These are phyloP conservation scores for Iris pallida DNA, from an alignment of 116 monocot genomes.

Conservation along the genomic window DNA sequence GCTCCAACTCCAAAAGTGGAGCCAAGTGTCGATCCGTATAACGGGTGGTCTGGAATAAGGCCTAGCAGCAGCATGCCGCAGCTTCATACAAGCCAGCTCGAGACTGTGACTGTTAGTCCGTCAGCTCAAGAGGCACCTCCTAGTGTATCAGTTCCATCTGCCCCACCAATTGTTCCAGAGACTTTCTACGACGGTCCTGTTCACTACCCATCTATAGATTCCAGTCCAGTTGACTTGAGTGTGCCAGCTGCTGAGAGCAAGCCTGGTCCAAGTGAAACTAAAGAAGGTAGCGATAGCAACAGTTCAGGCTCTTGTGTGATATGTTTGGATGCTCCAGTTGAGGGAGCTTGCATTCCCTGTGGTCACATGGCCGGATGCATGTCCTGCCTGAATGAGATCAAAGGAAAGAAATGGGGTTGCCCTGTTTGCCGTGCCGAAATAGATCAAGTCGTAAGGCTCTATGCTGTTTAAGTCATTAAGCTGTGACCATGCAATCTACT, in stretches of 20 bases:
- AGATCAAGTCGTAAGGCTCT: constrained; percentile 67
- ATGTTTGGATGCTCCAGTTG: constrained; percentile 71
- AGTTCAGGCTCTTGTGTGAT: constrained; percentile 50
- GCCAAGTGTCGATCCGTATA: constrained; percentile 4
- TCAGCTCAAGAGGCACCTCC: constrained; percentile 28
- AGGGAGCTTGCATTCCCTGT: constrained; percentile 90
- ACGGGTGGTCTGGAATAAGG: constrained; percentile 28
- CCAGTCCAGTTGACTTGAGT: constrained; percentile 31
- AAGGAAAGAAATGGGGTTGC: constrained; percentile 69
- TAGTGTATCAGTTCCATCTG: constrained; percentile 37
- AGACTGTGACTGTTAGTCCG: constrained; percentile 7
- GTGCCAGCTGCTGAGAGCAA: constrained; percentile 1
- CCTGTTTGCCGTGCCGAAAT: constrained; percentile 83
- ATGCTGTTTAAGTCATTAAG: constrained; percentile 46
- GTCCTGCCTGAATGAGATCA: constrained; percentile 77
- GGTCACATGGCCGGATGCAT: constrained; percentile 99
- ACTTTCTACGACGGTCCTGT: constrained; percentile 33
- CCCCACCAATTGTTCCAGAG: constrained; percentile 43
- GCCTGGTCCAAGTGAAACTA: constrained; percentile 1
- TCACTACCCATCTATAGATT: constrained; percentile 64
- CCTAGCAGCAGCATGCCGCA: constrained; percentile 14
- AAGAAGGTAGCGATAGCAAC: constrained; percentile 12
- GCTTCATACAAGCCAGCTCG: constrained; percentile 7
- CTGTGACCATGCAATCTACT: too few species aligned
- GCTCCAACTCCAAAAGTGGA: constrained; percentile 7